A percentile compares a stretch with the other conserved stretches of the same genome.
Evolutionary conservation across 495 filamentous ascomycete species (phyloP).

Genomic region (Daldinia loculata): DNA sequence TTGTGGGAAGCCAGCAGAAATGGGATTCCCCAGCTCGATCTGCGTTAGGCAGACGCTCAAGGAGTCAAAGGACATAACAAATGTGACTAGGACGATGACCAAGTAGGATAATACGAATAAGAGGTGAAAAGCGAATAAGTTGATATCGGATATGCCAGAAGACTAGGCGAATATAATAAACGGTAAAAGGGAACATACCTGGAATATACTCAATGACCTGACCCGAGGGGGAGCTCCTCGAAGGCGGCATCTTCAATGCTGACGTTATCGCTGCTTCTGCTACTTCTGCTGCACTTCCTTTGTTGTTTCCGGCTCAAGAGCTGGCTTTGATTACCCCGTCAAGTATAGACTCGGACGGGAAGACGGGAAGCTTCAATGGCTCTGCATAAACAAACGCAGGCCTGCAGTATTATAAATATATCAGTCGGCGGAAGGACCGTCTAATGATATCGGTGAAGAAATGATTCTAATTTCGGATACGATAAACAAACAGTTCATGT

Average conservation of each 20-base stretch:
- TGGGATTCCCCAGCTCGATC: constrained; percentile 20
- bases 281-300: constrained; percentile 4
- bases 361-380: constrained; percentile 30
- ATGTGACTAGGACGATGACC: constrained; percentile 32
- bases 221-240: constrained; percentile 55
- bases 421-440: constrained; percentile 14
- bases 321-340: constrained; percentile 2
- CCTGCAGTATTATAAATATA: neutral
- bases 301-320: constrained; percentile 14
- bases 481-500: constrained; percentile 24
- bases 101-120: constrained; percentile 25
- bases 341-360: constrained; percentile 9
- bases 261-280: constrained; percentile 11
- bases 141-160: neutral
- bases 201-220: constrained; percentile 68
- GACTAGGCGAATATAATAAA: neutral
- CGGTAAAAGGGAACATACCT: constrained; percentile 50
- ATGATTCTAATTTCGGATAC: constrained; percentile 11
- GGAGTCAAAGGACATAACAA: constrained; percentile 39
- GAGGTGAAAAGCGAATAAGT: constrained; percentile 20
- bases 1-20: constrained; percentile 34
- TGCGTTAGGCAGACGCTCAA: constrained; percentile 21
- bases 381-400: constrained; percentile 32
- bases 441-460: constrained; percentile 4
- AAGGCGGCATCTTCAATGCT: constrained; percentile 53